A percentile compares a stretch with the other conserved stretches of the same genome.
Evolutionary conservation across 805 yeast species (phyloP).

Genomic region (Kurtzmaniella fragi): DNA sequence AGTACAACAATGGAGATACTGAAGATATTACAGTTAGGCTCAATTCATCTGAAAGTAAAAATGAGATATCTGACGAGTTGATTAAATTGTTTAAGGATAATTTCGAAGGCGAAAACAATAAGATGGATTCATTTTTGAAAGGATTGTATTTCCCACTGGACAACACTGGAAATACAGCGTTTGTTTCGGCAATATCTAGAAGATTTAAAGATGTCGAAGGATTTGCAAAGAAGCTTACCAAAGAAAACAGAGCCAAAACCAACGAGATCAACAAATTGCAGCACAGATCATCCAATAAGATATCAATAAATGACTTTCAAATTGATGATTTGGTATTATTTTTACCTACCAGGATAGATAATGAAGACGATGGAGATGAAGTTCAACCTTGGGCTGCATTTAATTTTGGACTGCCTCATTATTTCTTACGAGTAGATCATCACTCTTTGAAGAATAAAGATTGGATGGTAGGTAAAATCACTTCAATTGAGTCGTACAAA

Average conservation of each 20-base stretch:
- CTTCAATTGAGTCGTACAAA: conserved; percentile 47
- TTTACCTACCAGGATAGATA: conserved; percentile 65
- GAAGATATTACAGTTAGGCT: not conserved
- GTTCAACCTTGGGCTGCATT: conserved; percentile 88
- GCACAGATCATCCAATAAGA: conserved; percentile 40
- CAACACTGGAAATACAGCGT: not conserved
- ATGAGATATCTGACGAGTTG: conserved; percentile 11
- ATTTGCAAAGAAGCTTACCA: conserved; percentile 78
- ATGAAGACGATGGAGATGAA: conserved; percentile 14
- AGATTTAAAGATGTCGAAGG: conserved; percentile 88
- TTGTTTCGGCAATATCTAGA: conserved; percentile 45
- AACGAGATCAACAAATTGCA: conserved; percentile 39
- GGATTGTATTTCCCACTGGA: conserved; percentile 1
- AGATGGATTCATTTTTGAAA: conserved; percentile 15
- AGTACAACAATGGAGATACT: not conserved
- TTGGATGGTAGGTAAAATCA: conserved; percentile 77
- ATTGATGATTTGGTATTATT: conserved; percentile 78
- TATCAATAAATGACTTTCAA: conserved; percentile 64
- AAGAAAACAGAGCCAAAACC: conserved; percentile 54
- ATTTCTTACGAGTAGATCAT: conserved; percentile 50
- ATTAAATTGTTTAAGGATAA: conserved; percentile 12
- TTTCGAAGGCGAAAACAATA: conserved; percentile 10
- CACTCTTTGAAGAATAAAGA: conserved; percentile 44
- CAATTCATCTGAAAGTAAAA: not conserved
- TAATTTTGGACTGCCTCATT: conserved; percentile 84